Base-by-base conservation (phyloP, 2,329 filamentous ascomycete genomes). In the Colletotrichum sp. region DNA sequence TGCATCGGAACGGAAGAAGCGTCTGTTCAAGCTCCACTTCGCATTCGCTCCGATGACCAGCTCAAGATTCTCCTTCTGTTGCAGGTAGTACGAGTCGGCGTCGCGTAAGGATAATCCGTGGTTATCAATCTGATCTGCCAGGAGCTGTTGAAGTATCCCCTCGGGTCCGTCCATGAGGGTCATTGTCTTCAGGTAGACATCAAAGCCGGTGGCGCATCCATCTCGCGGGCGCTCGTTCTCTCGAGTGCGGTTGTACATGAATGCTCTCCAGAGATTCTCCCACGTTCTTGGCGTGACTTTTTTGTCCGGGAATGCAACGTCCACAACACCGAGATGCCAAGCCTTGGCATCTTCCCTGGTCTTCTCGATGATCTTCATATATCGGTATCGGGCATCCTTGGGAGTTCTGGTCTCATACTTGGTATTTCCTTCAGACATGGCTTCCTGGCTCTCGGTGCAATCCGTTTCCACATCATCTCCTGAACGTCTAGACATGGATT, bases 191-290 rank as follows among this genome's bases (percentile, higher is more conserved):
- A 65, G 34, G 16, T 62, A 39, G 5, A 68, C 28, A 9, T 72
- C 68, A 13, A 75, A 49, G 5, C 72, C 72, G 10, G 13, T 36
- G 5, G 68, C 60, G 16, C 62, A 72, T 7, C 39, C 36, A 6
- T 18, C 36, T 2, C 21, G 6, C 8, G 72, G 52, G 1, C 34
- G 21, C 21, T 68, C 36, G 12, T 75, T 72, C 10, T 75, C 55
- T 9, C 68, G 68, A 24, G 62, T 75, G 1, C 34, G 68, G 30
- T 75, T 68, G 36, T 52, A 75, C 72, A 75, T 75, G 15, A 72
- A 49, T 9, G 72, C n/a, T 34, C 72, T 49, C 72, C 72, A 75
- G 3, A 75, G 39, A 34, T 72, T 75, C 28, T 75, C 72, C 68
- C 44, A 67, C 3, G 28, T 32, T 13, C 26, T 21, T 2, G 68